A percentile compares a stretch with the other conserved stretches of the same genome.
Conservation (phyloP, 805 yeast genomes). For the Myxozyma melibiosi region DNA sequence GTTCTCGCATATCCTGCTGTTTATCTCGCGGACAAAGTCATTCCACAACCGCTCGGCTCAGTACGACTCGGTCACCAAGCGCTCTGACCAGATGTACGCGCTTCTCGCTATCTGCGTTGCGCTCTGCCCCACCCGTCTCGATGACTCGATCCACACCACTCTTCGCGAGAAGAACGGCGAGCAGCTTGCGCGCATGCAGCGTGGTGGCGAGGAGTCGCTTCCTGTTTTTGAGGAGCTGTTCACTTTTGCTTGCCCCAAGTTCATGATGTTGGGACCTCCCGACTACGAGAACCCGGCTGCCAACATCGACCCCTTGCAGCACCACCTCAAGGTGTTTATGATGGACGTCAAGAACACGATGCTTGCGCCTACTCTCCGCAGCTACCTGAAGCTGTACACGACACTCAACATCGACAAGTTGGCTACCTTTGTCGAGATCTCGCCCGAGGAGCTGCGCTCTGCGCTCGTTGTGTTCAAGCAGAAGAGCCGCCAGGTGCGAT, state of each 20-base stretch:
- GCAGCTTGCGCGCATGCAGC: constrained; percentile 47
- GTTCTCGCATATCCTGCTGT: constrained; percentile 51
- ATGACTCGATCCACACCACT: constrained; percentile 49
- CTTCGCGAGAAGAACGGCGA: constrained; percentile 53
- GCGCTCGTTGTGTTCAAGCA: constrained; percentile 50
- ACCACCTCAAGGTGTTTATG: constrained; percentile 51
- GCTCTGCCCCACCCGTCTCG: constrained; percentile 51
- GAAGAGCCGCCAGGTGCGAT: constrained; percentile 48
- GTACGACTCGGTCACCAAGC: constrained; percentile 51
- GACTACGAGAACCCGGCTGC: constrained; percentile 41
- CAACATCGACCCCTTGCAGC: constrained; percentile 46
- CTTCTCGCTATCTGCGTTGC: constrained; percentile 51
- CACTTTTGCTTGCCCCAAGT: constrained; percentile 53
- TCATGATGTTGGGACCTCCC: constrained; percentile 48
- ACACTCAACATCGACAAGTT: constrained; percentile 50
- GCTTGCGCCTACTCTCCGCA: constrained; percentile 48
- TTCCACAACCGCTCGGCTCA: constrained; percentile 48
- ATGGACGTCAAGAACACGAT: constrained; percentile 46
- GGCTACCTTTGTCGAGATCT: constrained; percentile 46
- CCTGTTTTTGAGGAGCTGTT: constrained; percentile 51
- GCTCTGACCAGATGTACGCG: constrained; percentile 56
- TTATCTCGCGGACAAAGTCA: constrained; percentile 51
- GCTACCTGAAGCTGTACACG: constrained; percentile 52
- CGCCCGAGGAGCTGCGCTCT: constrained; percentile 44
- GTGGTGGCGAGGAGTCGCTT: constrained; percentile 49